Evolutionary conservation across 129 eudicot species (phyloP), one percentile per base, ranked within the genome.

Genomic region (Chrysanthemum lavandulifolium): DNA sequence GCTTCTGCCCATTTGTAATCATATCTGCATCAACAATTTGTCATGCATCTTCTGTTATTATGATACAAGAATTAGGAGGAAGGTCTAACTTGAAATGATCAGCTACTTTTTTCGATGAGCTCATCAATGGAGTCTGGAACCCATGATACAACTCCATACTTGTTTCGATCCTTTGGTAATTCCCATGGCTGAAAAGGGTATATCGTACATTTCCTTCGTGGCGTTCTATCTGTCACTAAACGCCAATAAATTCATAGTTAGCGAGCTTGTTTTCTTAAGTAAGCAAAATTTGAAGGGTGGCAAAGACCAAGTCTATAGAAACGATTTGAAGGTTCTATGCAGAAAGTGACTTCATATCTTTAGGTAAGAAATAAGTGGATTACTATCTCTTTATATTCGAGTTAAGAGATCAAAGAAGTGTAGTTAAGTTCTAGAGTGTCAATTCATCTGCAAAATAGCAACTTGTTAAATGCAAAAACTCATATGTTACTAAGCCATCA

Each of bases 121-220:
- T 93, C 96, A 13, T 84, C 86, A 6, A 86, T 81, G 68, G 84
- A 87, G 27, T 68, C 65, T 18, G 96, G 85, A 14, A 86, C 82
- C 96, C 93, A 90, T 68, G 88, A 51, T 9, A 86, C 89, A 61
- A 95, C 58, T 43, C 99, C 99, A 23, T 57, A 75, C 63, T 62
- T 73, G 50, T 77, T 88, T 14, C 64, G 21, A 59, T 86, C 89
- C 55, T 73, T 73, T 13, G 74, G 67, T 31, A 29, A 29, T 29
- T 84, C 90, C 93, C 84, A 76, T 58, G 97, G 99, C 61, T 84
- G 85, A 71, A 83, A 90, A 14, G 97, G 94, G 73, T 86, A 88
- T 10, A 95, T 77, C 5, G 97, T 88, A 73, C 99, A 95, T 60
- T 83, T 95, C 79, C 65, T 84, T n/a, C 71, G 79, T 45, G 61